Evolutionary conservation across 768 basidiomycete species (phyloP), one percentile per base, ranked within the genome.

Genomic region (Mycena metata): DNA sequence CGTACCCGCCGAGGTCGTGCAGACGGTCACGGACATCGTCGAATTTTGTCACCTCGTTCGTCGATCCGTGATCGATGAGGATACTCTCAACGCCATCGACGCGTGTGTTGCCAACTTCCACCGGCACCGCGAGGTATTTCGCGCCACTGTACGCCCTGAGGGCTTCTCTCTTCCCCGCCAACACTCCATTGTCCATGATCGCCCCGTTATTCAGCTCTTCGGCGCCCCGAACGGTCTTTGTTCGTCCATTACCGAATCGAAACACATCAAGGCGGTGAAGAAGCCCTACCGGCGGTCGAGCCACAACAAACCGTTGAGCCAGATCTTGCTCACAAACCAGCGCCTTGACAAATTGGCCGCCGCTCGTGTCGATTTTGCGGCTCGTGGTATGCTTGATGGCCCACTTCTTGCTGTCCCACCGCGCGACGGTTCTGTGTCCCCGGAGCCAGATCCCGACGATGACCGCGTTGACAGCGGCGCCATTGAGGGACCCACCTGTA

Each of bases 201-300:
- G 30, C 30, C 30, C 30, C 6, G 30, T 30, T 30, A 30, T 30
- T 30, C 30, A 30, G 30, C 30, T 30, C 30, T 30, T 30, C 30
- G 30, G 30, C 30, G 30, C 30, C 30, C 30, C 30, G 0, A 80
- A 81, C 52, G 78, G 82, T 0, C 75, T 82, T 1, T 81, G 80
- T 47, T 79, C 76, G 0, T 82, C 77, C 0, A 82, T 81, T 15
- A 82, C 76, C 0, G 80, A 83, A 24, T 74, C 73, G 0, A 79
- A 77, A 24, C 81, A 81, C 42, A 79, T 81, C 54, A 77, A 74
- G 11, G 79, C 77, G 5, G 78, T 83, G 5, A 83, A 83, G 57
- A 47, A 80, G 42, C 81, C 79, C 0, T 83, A 76, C 57, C 60
- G 71, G 0, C 63, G 66, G 0, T 81, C 79, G 0, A 82, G 72